Percentiles rank a stretch among this genome's conserved stretches.
phyloP scores from a whole-genome alignment of 345 rosid genomes.

The thale cress (Arabidopsis thaliana) region TAIR10.1 NC_003075.7:10606001-10606500 shows the following conservation, averaged over 20 bases:
- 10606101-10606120: no score
- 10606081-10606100: no score
- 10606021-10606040: no score
- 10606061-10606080: no score
- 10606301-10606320: not conserved
- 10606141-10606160: no score
- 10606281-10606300: not conserved
- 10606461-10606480: no score
- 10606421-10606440: constrained; percentile 25
- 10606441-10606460: constrained; percentile 39
- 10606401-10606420: constrained; percentile 9
- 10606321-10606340: constrained; percentile 17
- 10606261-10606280: not conserved
- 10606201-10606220: not conserved
- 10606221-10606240: not conserved
- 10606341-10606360: not conserved
- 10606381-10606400: constrained; percentile 7
- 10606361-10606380: not conserved
- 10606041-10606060: no score
- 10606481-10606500: not conserved
- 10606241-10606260: not conserved
- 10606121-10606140: no score
- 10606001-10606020: no score
- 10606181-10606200: not conserved
- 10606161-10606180: no score